Conservation (phyloP, 2,329 filamentous ascomycete species). For the Neofusicoccum ribis region DNA sequence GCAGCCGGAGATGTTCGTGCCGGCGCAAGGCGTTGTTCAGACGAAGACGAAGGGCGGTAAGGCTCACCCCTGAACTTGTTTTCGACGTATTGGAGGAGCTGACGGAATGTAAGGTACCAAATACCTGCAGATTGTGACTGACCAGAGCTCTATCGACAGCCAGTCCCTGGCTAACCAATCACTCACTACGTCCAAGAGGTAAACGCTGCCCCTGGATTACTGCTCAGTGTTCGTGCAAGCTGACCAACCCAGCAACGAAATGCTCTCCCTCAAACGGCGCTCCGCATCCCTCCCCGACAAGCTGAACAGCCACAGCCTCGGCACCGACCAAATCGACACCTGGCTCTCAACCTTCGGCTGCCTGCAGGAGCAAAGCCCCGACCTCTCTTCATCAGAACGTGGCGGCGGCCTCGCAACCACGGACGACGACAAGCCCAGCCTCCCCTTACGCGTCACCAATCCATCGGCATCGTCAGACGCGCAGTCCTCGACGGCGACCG, state of each 20-base stretch:
- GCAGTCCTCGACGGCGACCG: background rate
- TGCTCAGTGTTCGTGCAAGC: too few species aligned
- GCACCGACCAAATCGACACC: slow-evolving; percentile 23
- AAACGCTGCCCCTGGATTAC: too few species aligned
- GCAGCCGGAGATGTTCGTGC: slow-evolving; percentile 10
- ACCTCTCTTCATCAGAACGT: background rate
- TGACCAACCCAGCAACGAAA: slow-evolving; percentile 1
- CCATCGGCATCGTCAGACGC: background rate
- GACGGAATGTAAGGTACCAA: slow-evolving; percentile 21
- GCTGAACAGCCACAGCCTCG: slow-evolving; percentile 13
- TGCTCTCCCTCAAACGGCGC: slow-evolving; percentile 3
- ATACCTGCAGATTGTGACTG: slow-evolving; percentile 25
- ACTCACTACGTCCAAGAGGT: background rate
- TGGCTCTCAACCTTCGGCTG: slow-evolving; percentile 23
- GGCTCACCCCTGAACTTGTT: background rate
- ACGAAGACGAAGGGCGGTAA: slow-evolving; percentile 36
- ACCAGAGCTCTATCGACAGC: background rate
- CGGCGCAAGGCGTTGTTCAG: slow-evolving; percentile 31
- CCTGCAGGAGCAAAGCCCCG: background rate
- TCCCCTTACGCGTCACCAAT: background rate
- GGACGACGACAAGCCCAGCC: background rate
- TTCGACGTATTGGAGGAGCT: background rate
- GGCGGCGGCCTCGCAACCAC: too few species aligned
- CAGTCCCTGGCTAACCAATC: slow-evolving; percentile 2
- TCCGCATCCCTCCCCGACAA: slow-evolving; percentile 17